Evolutionary conservation across 148 eudicot species (phyloP), one percentile per base, ranked within the genome.

Genomic region (Rhododendron simsii): DNA sequence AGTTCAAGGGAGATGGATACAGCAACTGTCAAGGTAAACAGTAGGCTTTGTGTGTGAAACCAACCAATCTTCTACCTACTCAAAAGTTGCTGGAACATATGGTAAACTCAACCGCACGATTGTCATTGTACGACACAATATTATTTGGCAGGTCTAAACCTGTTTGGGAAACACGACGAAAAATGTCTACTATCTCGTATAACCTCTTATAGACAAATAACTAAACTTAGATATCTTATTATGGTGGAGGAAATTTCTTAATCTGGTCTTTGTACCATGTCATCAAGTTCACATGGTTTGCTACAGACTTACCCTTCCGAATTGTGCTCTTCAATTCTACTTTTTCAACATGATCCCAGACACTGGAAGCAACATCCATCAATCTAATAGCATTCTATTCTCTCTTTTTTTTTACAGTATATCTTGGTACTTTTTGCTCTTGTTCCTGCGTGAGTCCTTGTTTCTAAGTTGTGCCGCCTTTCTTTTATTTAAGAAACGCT

Each of bases 1-100:
- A 93, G 86, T 95, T 93, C 86, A 91, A 89, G 89, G 99, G 99
- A 84, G 99, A 97, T 90, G 99, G 99, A 82, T 97, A 97, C 86
- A 94, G 85, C 81, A 86, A 89, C 83, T 97, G 99, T 88, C 91
- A 87, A 93, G 98, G 98, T 96, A 92, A 88, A 86, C 10, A 23
- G 77, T 87, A 44, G 45, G 55, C 44, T 81, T 23, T 86, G 63
- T 81, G 30, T 86, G 81, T 84, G 65, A 48, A 82, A 71, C 86
- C 59, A 12, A 35, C 55, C 39, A 73, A 6, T 30, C 30, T 50
- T 30, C 35, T 5, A 33, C 20, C 23, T 73, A 5, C 48, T 71
- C 12, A 44, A 33, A 26, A 20, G 53, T 18, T 69, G 45, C 1
- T 73, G 44, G 80, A 33, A 84, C 30, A 35, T 18, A 11, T 71